phyloP scores from a whole-genome alignment of 345 rosid species.

The Eucalyptus pauciflora region DNA sequence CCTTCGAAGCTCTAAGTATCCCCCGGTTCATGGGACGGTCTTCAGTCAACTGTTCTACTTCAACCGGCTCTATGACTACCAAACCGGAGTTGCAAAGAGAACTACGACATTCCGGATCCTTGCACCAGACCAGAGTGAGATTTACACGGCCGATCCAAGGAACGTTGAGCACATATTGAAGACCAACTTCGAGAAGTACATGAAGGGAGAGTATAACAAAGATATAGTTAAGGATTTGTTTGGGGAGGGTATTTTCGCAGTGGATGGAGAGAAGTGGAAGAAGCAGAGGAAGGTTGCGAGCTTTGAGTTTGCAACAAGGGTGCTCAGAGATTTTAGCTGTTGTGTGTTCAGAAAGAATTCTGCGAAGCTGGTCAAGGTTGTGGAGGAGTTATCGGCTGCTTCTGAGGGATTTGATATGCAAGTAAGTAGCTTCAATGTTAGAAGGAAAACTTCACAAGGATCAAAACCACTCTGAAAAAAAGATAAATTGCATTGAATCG shows the following conservation, averaged over 20 bases:
- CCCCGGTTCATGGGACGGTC: constrained; percentile 47
- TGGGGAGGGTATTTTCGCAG: constrained; percentile 71
- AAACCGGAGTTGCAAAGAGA: constrained; percentile 25
- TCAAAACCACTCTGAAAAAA: not conserved
- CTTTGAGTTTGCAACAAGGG: constrained; percentile 63
- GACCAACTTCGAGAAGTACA: constrained; percentile 32
- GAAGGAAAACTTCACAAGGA: not conserved
- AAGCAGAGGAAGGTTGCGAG: constrained; percentile 80
- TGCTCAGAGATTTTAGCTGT: constrained; percentile 61
- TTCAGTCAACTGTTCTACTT: constrained; percentile 27
- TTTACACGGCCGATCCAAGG: constrained; percentile 43
- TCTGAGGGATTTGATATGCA: constrained; percentile 50
- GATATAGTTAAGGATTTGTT: constrained; percentile 28
- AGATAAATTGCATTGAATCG: not conserved
- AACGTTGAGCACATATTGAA: constrained; percentile 60
- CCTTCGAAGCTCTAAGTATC: constrained; percentile 16
- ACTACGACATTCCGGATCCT: constrained; percentile 47
- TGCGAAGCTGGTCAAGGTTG: constrained; percentile 22
- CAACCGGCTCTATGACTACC: constrained; percentile 47
- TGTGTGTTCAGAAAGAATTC: constrained; percentile 49
- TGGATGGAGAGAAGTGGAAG: constrained; percentile 74
- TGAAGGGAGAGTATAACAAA: constrained; percentile 23
- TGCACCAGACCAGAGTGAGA: constrained; percentile 17
- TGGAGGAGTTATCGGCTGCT: constrained; percentile 7
- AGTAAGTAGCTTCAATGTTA: constrained; percentile 9